Base-by-base conservation (phyloP, 257 asterid species). In the Nicotiana attenuata region DNA sequence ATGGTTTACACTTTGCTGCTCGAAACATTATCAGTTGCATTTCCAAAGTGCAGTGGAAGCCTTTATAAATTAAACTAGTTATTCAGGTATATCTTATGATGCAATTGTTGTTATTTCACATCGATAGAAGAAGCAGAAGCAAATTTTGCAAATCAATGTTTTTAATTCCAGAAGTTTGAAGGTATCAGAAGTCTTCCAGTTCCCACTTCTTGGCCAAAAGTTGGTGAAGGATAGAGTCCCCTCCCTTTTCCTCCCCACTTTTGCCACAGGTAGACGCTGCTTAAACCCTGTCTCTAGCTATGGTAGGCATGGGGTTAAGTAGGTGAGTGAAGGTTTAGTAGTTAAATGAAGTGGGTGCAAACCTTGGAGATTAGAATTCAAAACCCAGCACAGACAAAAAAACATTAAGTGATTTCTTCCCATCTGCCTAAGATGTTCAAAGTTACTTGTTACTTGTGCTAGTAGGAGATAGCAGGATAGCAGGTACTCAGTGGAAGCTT, bases 1-100 rank as follows among this genome's bases (percentile, higher is more conserved):
- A 22, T 35, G 35, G 82, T 45, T 38, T 24, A 13, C 45, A 20
- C 10, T 20, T 79, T 56, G n/a, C 26, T 60, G 4, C 66, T 38
- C 24, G 20, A 38, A 79, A 29, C 59, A 22, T 41, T 41, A 22
- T 63, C 11, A 55, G 68, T 65, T 65, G 78, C 59, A 20, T 45
- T n/a, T 45, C 59, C n/a, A 1, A 22, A 20, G 35, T 71, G 78
- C 59, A 71, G 22, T 45, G 47, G 33, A 55, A 22, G 3, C 59
- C 59, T 71, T 71, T 71, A 45, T 71, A 33, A 45, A 45, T 45
- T 71, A 45, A 69, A 71, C 78, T 71, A 71, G 78, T 71, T 71
- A 35, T 41, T 20, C 59, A 22, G 35, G 17, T 56, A 45, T 71
- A 20, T 41, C 47, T 41, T 41, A 41, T 41, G 11, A 41, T 19